These are phyloP conservation scores for Geotrichum klebahnii DNA, from an alignment of 1,139 yeast species.

Conservation along the genomic window DNA sequence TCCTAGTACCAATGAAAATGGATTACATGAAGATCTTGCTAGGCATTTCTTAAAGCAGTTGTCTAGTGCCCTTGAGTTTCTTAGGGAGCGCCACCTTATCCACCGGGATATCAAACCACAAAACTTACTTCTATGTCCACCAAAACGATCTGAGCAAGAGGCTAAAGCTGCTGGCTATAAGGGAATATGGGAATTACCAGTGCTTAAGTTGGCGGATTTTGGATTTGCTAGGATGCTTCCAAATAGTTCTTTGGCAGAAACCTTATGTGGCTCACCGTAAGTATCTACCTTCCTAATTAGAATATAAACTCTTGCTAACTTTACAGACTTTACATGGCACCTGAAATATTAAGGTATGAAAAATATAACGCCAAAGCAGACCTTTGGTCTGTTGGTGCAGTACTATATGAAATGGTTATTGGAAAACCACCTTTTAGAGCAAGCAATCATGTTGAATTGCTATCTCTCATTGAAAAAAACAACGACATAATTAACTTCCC, in stretches of 20 bases:
- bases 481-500: constrained; percentile 79
- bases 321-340: constrained; percentile 95
- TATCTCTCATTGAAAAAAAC: constrained; percentile 76
- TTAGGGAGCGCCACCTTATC: constrained; percentile 77
- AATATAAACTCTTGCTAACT: too few species aligned
- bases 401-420: constrained; percentile 86
- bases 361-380: constrained; percentile 97
- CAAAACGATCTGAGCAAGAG: constrained; percentile 56
- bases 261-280: constrained; percentile 90
- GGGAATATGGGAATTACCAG: constrained; percentile 85
- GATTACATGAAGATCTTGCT: constrained; percentile 73
- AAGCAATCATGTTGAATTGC: constrained; percentile 81
- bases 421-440: constrained; percentile 96
- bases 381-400: constrained; percentile 97
- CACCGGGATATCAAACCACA: constrained; percentile 96
- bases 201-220: constrained; percentile 90
- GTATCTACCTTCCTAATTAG: not conserved
- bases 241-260: constrained; percentile 89
- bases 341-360: constrained; percentile 89
- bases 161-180: constrained; percentile 58
- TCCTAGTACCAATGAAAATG: constrained; percentile 75
- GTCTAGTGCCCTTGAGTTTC: constrained; percentile 74
- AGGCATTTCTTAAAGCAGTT: constrained; percentile 83
- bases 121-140: constrained; percentile 76
- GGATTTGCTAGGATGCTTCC: constrained; percentile 96